Evolutionary conservation across 345 rosid genomes (phyloP).

Genomic region (Acer negundo): DNA sequence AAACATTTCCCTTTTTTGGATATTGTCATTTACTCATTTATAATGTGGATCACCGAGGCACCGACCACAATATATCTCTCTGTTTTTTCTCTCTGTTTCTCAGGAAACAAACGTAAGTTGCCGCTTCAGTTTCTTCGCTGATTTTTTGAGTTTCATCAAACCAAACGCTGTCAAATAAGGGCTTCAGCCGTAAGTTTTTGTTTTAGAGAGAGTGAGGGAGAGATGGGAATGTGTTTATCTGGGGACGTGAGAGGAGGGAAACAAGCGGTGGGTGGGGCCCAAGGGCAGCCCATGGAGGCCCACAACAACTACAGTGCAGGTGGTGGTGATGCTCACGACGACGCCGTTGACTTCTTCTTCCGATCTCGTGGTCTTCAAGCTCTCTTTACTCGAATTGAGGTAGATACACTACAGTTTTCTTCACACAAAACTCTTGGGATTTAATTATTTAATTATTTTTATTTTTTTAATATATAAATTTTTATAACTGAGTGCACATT

Average conservation of each 20-base stretch:
- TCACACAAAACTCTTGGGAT: neutral
- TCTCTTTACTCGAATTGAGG: conserved; percentile 77
- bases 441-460: too few relatives aligned
- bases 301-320: conserved; percentile 25
- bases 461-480: neutral
- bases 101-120: too few relatives aligned
- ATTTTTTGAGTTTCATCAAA: too few relatives aligned
- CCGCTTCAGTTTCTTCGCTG: too few relatives aligned
- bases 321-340: conserved; percentile 30
- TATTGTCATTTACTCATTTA: too few relatives aligned
- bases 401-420: conserved; percentile 15
- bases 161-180: neutral
- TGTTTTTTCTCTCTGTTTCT: too few relatives aligned
- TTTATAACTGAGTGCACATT: neutral
- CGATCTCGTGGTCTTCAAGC: conserved; percentile 50
- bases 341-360: conserved; percentile 73
- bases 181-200: too few relatives aligned
- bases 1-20: too few relatives aligned
- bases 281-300: conserved; percentile 25
- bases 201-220: conserved; percentile 12
- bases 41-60: too few relatives aligned
- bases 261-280: conserved; percentile 71
- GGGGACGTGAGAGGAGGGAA: conserved; percentile 61
- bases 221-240: conserved; percentile 67
- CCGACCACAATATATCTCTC: too few relatives aligned